Conservation (phyloP, 202 grass and related monocot genomes). For the Schoenoplectus tabernaemontani region DNA sequence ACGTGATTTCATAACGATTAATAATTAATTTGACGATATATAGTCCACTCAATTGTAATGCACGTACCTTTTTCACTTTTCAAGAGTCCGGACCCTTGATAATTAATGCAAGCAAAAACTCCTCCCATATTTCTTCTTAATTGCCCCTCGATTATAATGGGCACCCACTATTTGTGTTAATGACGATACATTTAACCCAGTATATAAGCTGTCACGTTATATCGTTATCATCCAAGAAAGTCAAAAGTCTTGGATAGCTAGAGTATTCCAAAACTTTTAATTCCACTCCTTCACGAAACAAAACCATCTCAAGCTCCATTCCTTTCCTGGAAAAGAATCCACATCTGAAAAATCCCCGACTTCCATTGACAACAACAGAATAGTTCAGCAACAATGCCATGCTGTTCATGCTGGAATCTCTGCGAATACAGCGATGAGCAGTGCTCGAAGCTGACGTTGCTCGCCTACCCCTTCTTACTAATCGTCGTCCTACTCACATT, state of each 20-base stretch:
- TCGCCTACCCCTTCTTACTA: constrained; percentile 20
- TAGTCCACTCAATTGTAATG: too few species aligned
- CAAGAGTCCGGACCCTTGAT: too few species aligned
- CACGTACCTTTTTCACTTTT: too few species aligned
- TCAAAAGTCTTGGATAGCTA: constrained; percentile 14
- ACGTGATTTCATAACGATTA: too few species aligned
- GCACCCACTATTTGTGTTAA: not conserved
- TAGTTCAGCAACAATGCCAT: constrained; percentile 5
- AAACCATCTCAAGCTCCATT: not conserved
- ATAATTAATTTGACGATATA: not conserved
- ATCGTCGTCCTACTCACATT: constrained; percentile 12
- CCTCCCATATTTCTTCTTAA: not conserved
- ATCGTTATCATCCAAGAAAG: not conserved
- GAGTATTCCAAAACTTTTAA: not conserved
- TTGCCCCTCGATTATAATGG: not conserved
- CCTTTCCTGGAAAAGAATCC: not conserved
- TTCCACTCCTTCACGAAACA: not conserved
- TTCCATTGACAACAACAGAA: not conserved
- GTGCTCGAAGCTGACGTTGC: constrained; percentile 16
- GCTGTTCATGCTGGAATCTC: not conserved
- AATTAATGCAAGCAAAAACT: not conserved
- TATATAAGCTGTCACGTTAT: not conserved
- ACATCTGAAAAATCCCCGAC: too few species aligned
- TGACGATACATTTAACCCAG: not conserved
- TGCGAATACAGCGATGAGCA: not conserved